Evolutionary conservation across 1,284 basidiomycete genomes (phyloP).

Genomic region (Trichosporon sp.): DNA sequence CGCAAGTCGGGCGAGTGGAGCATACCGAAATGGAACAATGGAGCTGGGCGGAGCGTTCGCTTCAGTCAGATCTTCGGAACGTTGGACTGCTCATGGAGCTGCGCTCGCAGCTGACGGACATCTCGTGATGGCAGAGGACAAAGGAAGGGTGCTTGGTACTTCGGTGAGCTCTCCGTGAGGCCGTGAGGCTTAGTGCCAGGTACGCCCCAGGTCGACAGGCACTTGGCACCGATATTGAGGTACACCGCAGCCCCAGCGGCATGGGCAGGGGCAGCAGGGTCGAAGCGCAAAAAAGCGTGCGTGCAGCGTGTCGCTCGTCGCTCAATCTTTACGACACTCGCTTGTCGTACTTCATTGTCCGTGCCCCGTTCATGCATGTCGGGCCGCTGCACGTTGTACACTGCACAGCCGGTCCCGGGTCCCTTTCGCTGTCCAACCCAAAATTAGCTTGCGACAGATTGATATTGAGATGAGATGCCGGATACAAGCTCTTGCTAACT

Average conservation of each 20-base stretch:
- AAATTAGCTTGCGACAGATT: background rate
- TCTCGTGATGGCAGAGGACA: background rate
- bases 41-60: background rate
- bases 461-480: background rate
- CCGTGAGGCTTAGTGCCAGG: background rate
- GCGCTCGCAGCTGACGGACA: background rate
- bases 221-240: constrained; percentile 12
- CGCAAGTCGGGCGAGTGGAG: background rate
- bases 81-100: background rate
- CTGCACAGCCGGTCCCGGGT: background rate
- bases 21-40: background rate
- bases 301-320: background rate
- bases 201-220: background rate
- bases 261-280: background rate
- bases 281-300: too few relatives aligned
- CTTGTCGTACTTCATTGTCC: background rate
- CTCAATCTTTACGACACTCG: background rate
- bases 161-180: background rate
- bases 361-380: background rate
- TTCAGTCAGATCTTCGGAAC: too few relatives aligned
- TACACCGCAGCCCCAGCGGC: background rate
- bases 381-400: background rate
- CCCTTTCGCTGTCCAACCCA: background rate
- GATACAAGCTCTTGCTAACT: background rate
- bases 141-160: background rate